phyloP scores from a whole-genome alignment of 2,329 filamentous ascomycete genomes.

The Penicillium sp. region DNA sequence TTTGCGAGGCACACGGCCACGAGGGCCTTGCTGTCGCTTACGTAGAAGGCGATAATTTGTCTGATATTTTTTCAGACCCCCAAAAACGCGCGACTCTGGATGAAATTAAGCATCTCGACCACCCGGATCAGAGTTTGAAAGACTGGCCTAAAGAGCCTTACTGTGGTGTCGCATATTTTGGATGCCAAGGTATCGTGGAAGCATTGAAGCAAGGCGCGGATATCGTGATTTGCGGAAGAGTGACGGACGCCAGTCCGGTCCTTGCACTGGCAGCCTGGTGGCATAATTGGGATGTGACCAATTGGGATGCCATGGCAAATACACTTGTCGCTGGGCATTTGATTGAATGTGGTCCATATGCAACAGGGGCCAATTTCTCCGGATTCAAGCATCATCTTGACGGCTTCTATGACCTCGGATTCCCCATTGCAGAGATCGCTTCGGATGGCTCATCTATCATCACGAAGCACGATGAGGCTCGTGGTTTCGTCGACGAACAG shows the following conservation, averaged over 20 bases:
- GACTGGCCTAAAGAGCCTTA: no score
- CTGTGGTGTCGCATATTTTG: conserved; percentile 6
- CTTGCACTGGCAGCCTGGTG: conserved; percentile 56
- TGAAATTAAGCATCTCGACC: no score
- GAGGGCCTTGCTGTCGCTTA: no score
- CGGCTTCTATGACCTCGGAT: conserved; percentile 13
- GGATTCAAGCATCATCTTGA: conserved; percentile 29
- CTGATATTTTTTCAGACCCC: no score
- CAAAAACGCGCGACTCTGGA: no score
- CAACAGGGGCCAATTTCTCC: conserved; percentile 32
- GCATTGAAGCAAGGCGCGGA: conserved; percentile 38
- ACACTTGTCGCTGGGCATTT: conserved; percentile 21
- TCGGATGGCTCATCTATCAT: background rate
- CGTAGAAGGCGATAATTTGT: no score
- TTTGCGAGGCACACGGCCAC: no score
- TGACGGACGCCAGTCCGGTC: conserved; percentile 47
- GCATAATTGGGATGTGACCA: conserved; percentile 45
- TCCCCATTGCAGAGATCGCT: conserved; percentile 24
- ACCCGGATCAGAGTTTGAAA: no score
- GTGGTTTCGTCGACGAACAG: conserved; percentile 19
- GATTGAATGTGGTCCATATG: conserved; percentile 33
- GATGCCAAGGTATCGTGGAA: conserved; percentile 27
- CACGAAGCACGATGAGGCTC: conserved; percentile 15
- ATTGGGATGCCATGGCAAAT: conserved; percentile 17
- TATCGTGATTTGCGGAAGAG: conserved; percentile 42